Evolutionary conservation across 192 early-diverging fungal species (phyloP).

Genomic region (Coemansia sp.): DNA sequence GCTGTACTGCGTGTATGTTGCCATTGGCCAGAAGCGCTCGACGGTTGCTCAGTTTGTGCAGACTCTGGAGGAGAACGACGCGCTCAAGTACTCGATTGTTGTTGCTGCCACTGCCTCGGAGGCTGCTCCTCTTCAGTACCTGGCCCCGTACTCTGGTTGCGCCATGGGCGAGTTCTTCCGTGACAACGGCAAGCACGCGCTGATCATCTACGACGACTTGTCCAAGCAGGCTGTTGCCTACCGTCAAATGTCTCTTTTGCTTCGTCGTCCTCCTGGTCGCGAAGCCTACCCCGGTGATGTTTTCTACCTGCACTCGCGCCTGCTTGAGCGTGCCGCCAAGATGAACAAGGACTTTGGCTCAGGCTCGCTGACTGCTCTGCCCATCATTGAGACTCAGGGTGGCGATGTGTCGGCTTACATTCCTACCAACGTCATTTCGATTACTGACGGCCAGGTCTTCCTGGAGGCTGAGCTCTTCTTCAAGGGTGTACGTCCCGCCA

Average conservation of each 20-base stretch:
- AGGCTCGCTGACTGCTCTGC: slow-evolving; percentile 97
- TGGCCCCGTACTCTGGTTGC: slow-evolving; percentile 97
- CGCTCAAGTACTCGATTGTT: slow-evolving; percentile 96
- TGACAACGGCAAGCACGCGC: slow-evolving; percentile 96
- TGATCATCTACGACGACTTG: slow-evolving; percentile 99
- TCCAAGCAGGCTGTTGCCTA: slow-evolving; percentile 99
- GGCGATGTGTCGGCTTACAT: slow-evolving; percentile 99
- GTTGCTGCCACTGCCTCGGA: slow-evolving; percentile 99
- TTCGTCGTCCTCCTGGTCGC: slow-evolving; percentile 99
- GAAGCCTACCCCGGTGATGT: slow-evolving; percentile 99
- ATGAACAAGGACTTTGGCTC: slow-evolving; percentile 94
- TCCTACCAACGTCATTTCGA: slow-evolving; percentile 99
- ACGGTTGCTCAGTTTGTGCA: slow-evolving; percentile 98
- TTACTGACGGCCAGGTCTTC: slow-evolving; percentile 99
- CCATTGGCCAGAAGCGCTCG: slow-evolving; percentile 98
- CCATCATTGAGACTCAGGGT: slow-evolving; percentile 99
- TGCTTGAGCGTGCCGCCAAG: slow-evolving; percentile 98
- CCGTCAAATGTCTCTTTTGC: slow-evolving; percentile 99
- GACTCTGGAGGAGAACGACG: slow-evolving; percentile 97
- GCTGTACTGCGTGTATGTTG: slow-evolving; percentile 99
- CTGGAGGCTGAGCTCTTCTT: slow-evolving; percentile 99
- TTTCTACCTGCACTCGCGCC: slow-evolving; percentile 99
- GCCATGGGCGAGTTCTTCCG: slow-evolving; percentile 99
- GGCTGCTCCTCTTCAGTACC: slow-evolving; percentile 96
- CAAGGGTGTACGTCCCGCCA: slow-evolving; percentile 99